Conservation (phyloP, 345 rosid species). For the Brassica juncea region DNA sequence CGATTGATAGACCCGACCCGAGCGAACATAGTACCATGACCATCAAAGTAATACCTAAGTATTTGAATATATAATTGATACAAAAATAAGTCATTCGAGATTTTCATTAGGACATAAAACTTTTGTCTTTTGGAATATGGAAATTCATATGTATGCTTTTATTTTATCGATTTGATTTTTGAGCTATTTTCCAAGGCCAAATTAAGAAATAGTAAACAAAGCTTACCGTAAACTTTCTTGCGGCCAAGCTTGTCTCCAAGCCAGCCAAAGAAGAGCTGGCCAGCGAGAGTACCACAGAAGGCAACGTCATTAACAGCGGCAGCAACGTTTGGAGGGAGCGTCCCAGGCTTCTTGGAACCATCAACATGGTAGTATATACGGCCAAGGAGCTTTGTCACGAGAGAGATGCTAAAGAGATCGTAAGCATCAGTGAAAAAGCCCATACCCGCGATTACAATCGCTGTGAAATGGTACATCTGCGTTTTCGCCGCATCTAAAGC, state of each 20-base stretch:
- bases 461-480: constrained; percentile 50
- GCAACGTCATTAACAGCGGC: constrained; percentile 46
- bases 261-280: constrained; percentile 50
- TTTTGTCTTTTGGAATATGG: neutral
- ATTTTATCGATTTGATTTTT: neutral
- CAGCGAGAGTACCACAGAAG: constrained; percentile 39
- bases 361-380: constrained; percentile 47
- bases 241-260: constrained; percentile 52
- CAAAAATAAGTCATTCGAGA: neutral
- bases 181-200: neutral
- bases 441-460: constrained; percentile 49
- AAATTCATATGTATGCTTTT: neutral
- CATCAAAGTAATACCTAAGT: constrained; percentile 60
- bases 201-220: neutral
- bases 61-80: neutral
- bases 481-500: constrained; percentile 53
- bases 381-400: constrained; percentile 46
- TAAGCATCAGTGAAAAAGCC: constrained; percentile 52
- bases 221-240: constrained; percentile 44
- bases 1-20: constrained; percentile 68
- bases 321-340: constrained; percentile 42
- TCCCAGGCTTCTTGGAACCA: constrained; percentile 40
- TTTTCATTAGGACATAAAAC: neutral
- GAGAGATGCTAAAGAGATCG: constrained; percentile 49
- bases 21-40: constrained; percentile 76